Evolutionary conservation across 441 rosid species (phyloP).

Genomic region (Codiaeum variegatum): DNA sequence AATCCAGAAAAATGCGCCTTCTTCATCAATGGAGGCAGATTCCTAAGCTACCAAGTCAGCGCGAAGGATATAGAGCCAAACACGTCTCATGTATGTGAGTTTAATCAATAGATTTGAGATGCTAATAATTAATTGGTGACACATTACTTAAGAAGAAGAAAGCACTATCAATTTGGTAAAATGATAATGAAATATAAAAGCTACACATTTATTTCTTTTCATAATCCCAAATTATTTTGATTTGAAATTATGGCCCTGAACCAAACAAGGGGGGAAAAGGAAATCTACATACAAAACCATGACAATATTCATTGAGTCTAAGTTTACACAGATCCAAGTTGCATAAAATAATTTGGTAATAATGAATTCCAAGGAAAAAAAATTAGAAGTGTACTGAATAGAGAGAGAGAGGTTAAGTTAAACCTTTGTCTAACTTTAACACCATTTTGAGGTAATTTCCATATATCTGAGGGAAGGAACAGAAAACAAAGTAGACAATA

Average conservation of each 20-base stretch:
- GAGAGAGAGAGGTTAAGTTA: slow-evolving; percentile 16
- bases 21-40: no score
- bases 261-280: not conserved
- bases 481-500: not conserved
- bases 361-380: not conserved
- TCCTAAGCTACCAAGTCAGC: no score
- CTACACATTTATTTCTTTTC: not conserved
- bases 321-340: not conserved
- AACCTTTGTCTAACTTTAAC: slow-evolving; percentile 93
- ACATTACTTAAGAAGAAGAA: not conserved
- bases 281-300: not conserved
- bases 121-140: slow-evolving; percentile 2
- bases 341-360: not conserved
- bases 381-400: not conserved
- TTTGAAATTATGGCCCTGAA: not conserved
- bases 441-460: slow-evolving; percentile 58
- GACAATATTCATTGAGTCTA: not conserved
- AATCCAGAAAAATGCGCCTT: no score
- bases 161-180: not conserved
- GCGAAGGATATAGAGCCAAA: no score
- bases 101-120: slow-evolving; percentile 18
- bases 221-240: not conserved
- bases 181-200: not conserved
- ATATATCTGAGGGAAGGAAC: slow-evolving; percentile 44
- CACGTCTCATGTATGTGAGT: slow-evolving; percentile 83